Percentiles rank a stretch among this genome's conserved stretches.
These are phyloP conservation scores for Apiospora aurea DNA, from an alignment of 2,329 filamentous ascomycete species.

Conservation along the genomic window DNA sequence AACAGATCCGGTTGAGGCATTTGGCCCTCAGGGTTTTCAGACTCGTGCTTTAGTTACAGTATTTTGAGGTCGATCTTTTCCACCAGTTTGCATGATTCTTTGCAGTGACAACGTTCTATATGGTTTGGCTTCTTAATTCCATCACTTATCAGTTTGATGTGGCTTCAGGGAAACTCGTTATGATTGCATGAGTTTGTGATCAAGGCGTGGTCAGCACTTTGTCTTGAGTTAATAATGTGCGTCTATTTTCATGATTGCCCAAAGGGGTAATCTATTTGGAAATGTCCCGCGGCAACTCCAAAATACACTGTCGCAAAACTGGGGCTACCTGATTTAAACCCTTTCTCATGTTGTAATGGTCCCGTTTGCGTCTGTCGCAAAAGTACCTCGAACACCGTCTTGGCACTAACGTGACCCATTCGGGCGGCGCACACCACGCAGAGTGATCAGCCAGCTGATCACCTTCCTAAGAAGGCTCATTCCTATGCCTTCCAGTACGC, in stretches of 20 bases:
- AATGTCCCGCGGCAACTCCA: not conserved
- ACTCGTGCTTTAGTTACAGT: constrained; percentile 2
- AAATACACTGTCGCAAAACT: constrained; percentile 8
- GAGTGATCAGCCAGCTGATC: not conserved
- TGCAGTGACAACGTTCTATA: constrained; percentile 4
- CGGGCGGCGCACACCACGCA: constrained; percentile 8
- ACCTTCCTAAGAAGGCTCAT: constrained; percentile 8
- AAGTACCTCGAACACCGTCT: constrained; percentile 1
- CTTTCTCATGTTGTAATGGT: constrained; percentile 7
- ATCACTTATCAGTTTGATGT: not conserved
- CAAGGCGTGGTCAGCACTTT: constrained; percentile 4
- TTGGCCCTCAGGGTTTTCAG: not conserved
- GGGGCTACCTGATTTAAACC: constrained; percentile 1
- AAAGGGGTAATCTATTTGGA: constrained; percentile 1
- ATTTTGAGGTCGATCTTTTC: constrained; percentile 1
- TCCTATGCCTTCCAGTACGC: constrained; percentile 5
- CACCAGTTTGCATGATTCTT: constrained; percentile 10
- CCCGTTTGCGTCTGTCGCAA: not conserved
- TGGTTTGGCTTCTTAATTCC: constrained; percentile 4
- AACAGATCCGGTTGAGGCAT: constrained; percentile 13
- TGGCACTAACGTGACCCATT: constrained; percentile 4
- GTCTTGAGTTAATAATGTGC: not conserved
- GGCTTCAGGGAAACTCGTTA: not conserved
- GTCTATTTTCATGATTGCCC: constrained; percentile 4
- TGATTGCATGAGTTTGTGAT: constrained; percentile 8